A percentile compares a stretch with the other conserved stretches of the same genome.
Conservation (phyloP, 768 basidiomycete genomes). For the Rhodotorula kratochvilovae region DNA sequence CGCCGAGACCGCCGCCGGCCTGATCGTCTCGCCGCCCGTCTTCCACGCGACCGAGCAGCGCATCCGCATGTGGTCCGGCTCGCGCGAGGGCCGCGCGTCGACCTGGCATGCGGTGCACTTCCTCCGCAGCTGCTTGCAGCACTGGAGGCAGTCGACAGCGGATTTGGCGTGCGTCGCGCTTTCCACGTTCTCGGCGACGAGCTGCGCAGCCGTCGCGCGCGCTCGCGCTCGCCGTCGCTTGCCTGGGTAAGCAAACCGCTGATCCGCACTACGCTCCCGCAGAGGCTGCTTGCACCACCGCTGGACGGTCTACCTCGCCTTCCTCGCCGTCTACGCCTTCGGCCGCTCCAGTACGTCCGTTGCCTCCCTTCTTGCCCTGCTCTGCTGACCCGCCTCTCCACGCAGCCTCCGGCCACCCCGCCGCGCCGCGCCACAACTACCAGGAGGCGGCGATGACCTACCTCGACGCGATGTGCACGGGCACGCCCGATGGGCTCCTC, state of each 20-base stretch:
- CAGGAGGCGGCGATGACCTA: constrained; percentile 34
- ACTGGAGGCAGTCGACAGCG: constrained; percentile 30
- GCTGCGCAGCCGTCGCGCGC: no score
- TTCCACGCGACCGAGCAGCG: constrained; percentile 33
- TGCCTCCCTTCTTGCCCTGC: no score
- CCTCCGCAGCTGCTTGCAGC: constrained; percentile 30
- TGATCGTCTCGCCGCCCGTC: constrained; percentile 34
- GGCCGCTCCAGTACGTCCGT: constrained; percentile 17
- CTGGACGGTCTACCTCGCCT: constrained; percentile 41
- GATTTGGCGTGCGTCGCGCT: constrained; percentile 22
- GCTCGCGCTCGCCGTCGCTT: neutral
- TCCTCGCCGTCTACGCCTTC: constrained; percentile 36
- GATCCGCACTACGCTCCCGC: neutral
- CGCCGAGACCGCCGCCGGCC: constrained; percentile 36
- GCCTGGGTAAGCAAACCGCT: neutral
- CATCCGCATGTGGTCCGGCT: constrained; percentile 26
- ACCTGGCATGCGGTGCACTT: constrained; percentile 42
- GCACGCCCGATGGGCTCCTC: constrained; percentile 36
- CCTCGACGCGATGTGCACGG: constrained; percentile 38
- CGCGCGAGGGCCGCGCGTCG: constrained; percentile 33
- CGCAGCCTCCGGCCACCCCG: constrained; percentile 19
- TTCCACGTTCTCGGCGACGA: neutral
- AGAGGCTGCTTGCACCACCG: constrained; percentile 33
- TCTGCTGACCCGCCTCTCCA: no score
- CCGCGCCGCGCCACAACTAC: constrained; percentile 4